These are phyloP conservation scores for Fusarium irregulare DNA, from an alignment of 2,329 filamentous ascomycete species.

Conservation along the genomic window DNA sequence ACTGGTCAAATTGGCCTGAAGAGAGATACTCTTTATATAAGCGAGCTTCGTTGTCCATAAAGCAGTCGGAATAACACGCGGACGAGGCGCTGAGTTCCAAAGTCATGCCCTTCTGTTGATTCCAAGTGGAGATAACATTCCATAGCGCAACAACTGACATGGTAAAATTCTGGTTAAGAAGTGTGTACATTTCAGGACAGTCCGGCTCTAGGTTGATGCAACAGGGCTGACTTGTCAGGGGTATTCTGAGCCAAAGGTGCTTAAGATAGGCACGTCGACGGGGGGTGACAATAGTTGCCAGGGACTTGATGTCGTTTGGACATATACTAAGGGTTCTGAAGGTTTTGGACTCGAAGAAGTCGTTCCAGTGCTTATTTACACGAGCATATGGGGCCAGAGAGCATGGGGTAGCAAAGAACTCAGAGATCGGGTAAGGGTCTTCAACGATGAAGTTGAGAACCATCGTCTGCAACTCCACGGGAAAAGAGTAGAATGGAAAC, in stretches of 20 bases:
- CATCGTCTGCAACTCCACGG: background rate
- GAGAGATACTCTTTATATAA: background rate
- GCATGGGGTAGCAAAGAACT: background rate
- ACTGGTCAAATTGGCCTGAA: background rate
- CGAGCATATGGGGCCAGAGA: background rate
- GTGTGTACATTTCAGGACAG: no score
- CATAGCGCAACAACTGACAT: background rate
- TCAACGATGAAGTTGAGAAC: background rate
- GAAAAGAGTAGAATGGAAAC: conserved; percentile 7
- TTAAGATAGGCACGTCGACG: background rate
- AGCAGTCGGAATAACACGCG: background rate
- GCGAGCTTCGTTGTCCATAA: background rate
- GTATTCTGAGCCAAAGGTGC: conserved; percentile 17
- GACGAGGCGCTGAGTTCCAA: conserved; percentile 14
- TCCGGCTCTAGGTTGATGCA: no score
- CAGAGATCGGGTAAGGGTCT: background rate
- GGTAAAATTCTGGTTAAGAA: conserved; percentile 5
- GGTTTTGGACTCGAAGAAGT: conserved; percentile 9
- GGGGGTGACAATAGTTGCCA: background rate
- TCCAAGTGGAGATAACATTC: conserved; percentile 1
- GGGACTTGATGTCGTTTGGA: background rate
- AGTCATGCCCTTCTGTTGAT: background rate
- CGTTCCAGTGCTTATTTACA: conserved; percentile 15
- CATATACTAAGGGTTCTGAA: conserved; percentile 6
- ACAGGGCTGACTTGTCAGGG: background rate